phyloP scores from a whole-genome alignment of 2,329 filamentous ascomycete genomes.

The Ustilaginoidea virens region DNA sequence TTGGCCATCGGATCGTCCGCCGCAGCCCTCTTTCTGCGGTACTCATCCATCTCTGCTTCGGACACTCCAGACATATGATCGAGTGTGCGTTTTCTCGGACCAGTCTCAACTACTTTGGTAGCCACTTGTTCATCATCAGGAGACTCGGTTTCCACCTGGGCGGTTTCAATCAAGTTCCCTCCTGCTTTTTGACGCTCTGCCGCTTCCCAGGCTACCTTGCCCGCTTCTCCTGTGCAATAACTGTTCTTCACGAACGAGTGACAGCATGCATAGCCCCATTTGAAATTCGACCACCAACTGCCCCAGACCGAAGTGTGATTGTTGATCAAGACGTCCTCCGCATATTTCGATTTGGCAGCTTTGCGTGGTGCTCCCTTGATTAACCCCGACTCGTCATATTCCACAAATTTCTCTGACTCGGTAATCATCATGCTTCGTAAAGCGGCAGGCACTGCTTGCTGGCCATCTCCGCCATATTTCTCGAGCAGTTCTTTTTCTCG shows the following conservation, averaged over 20 bases:
- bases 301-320: conserved; percentile 93
- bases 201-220: conserved; percentile 65
- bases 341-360: conserved; percentile 75
- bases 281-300: conserved; percentile 92
- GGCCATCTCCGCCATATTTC: conserved; percentile 63
- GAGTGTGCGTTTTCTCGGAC: conserved; percentile 54
- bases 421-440: conserved; percentile 53
- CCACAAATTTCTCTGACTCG: conserved; percentile 76
- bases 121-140: conserved; percentile 11
- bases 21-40: conserved; percentile 57
- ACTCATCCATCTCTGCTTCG: conserved; percentile 76
- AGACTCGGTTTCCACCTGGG: conserved; percentile 10
- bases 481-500: conserved; percentile 57
- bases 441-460: conserved; percentile 38
- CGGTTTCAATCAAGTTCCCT: conserved; percentile 22
- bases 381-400: conserved; percentile 81
- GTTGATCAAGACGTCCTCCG: conserved; percentile 73
- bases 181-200: conserved; percentile 47
- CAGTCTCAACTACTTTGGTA: too few relatives aligned
- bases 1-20: conserved; percentile 80
- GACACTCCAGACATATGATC: conserved; percentile 68
- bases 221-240: conserved; percentile 89
- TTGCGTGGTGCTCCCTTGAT: conserved; percentile 77
- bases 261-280: conserved; percentile 94
- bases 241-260: conserved; percentile 90